Percentiles rank a stretch among this genome's conserved stretches.
Conservation (phyloP, 345 rosid species). For the Populus euphratica region DNA sequence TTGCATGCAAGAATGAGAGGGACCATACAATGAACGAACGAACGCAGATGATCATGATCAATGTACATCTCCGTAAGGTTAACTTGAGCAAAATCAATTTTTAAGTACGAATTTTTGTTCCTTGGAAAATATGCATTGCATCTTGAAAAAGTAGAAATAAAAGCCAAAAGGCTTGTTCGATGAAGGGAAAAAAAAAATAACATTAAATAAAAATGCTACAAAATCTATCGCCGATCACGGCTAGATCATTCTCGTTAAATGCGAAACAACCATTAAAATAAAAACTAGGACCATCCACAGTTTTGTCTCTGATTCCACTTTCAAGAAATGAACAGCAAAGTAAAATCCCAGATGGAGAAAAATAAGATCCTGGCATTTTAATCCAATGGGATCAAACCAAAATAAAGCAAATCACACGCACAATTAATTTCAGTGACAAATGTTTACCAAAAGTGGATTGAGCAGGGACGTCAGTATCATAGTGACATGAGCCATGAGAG, state of each 20-base stretch:
- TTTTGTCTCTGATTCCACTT: not conserved
- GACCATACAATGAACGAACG: not conserved
- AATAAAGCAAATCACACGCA: not conserved
- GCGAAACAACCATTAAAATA: not conserved
- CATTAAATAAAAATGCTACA: not conserved
- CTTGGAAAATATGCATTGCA: not conserved
- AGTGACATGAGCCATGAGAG: slow-evolving; percentile 37
- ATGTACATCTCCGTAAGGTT: not conserved
- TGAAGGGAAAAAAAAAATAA: not conserved
- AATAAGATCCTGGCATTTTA: not conserved
- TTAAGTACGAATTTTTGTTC: not conserved
- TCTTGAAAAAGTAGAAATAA: not conserved
- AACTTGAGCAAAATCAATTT: not conserved
- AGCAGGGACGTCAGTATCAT: slow-evolving; percentile 33
- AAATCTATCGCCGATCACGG: not conserved
- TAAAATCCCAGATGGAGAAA: not conserved
- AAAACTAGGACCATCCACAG: not conserved
- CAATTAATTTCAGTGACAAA: not conserved
- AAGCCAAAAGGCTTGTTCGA: not conserved
- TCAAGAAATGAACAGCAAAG: not conserved
- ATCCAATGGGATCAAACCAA: not conserved
- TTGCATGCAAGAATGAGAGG: not conserved
- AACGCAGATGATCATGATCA: not conserved
- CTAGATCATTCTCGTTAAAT: not conserved
- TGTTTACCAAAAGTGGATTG: slow-evolving; percentile 44